A percentile compares a stretch with the other conserved stretches of the same genome.
Conservation (phyloP, 2,329 filamentous ascomycete species). For the Aspergillus pseudoviridinutans region DNA sequence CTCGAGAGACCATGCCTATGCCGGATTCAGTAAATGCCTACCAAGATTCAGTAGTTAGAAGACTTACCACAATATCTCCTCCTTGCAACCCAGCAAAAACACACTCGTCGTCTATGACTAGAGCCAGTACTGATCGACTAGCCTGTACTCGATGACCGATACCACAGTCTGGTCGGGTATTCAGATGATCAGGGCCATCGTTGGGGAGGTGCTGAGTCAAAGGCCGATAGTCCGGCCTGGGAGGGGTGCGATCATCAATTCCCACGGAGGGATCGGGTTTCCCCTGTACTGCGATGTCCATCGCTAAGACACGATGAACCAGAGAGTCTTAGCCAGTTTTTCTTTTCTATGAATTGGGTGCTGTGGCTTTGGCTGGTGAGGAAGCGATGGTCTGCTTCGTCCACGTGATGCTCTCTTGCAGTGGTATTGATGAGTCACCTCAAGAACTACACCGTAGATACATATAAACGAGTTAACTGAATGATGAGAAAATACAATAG, state of each 20-base stretch:
- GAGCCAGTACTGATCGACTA: conserved; percentile 56
- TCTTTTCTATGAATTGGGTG: conserved; percentile 1
- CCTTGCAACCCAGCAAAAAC: conserved; percentile 92
- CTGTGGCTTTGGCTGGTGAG: neutral
- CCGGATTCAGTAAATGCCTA: conserved; percentile 10
- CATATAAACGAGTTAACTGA: neutral
- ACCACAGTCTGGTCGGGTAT: conserved; percentile 31
- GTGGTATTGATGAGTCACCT: neutral
- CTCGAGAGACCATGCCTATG: conserved; percentile 73
- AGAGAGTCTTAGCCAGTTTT: conserved; percentile 18
- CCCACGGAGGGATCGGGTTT: conserved; percentile 35
- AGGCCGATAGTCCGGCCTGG: conserved; percentile 29
- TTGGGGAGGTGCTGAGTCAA: conserved; percentile 15
- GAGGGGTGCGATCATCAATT: conserved; percentile 9
- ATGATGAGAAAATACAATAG: neutral
- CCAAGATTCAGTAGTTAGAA: neutral
- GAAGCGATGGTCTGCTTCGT: neutral
- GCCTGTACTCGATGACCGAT: conserved; percentile 42
- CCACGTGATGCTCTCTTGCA: neutral
- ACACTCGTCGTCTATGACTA: conserved; percentile 73
- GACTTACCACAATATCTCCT: conserved; percentile 74
- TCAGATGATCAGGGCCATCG: conserved; percentile 14
- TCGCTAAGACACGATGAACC: conserved; percentile 17
- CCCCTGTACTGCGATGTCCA: conserved; percentile 27
- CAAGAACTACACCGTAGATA: neutral